Base-by-base conservation (phyloP, 768 basidiomycete species). In the Psilocybe cubensis region DNA sequence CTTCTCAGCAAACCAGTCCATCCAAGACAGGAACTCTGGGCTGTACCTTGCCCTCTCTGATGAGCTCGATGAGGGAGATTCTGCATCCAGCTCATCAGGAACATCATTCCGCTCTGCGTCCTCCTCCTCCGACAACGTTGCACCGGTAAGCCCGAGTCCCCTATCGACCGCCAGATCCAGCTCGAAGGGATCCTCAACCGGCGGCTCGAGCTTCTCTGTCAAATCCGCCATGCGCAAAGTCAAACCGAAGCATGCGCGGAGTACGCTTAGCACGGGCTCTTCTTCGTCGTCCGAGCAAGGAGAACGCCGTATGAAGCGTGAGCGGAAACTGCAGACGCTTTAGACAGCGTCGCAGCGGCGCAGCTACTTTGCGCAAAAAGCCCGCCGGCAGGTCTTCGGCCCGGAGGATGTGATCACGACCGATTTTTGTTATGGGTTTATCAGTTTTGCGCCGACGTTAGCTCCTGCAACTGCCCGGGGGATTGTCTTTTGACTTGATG, bases 401-500 rank as follows among this genome's bases (percentile, higher is more conserved):
- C 86, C 89, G 0, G 73, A 86, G 86, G 91, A 92, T 64, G 56
- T 90, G 20, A 76, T 95, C 57, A 87, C 88, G 28, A 88, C 83
- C 8, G 93, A 95, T 66, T 95, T 95, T 64, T 93, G 91, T 69
- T 93, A 95, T 68, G 89, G 91, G 7, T 95, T 91, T 67, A 79
- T 93, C 52, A 83, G 84, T 53, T 94, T 94, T 67, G 76, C 74
- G 43, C 89, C 85, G 6, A 76, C 76, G 20, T 78, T 91, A 29
- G 78, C 84, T 24, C n/a, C 76, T 96, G 3, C 82, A 85, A 24
- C 78, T 98, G 2, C 94, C 96, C 0, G 93, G 89, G 11, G 91
- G 92, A 0, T 72, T 96, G 18, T 83, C 83, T 0, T 93, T 98
- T 66, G 91, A 94, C 68, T 74, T 98, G 29, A 81, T 89, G 69